These are phyloP conservation scores for Sphaceloma murrayae DNA, from an alignment of 2,329 filamentous ascomycete species.

Conservation along the genomic window DNA sequence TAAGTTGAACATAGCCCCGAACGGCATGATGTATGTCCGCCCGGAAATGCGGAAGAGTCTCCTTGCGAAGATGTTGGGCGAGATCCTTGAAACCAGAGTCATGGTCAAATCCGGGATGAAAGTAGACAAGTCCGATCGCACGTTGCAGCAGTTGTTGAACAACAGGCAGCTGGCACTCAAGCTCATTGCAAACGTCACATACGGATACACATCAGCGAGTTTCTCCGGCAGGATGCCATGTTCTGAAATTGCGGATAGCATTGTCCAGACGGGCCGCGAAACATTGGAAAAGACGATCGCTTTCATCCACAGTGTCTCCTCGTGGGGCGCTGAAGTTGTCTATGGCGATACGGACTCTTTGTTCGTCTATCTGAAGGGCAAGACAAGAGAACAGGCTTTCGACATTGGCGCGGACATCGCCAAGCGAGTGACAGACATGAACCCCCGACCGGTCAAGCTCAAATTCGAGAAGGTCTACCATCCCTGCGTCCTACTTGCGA, in stretches of 20 bases:
- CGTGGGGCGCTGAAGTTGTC: conserved; percentile 92
- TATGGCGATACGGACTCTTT: conserved; percentile 97
- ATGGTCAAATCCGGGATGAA: conserved; percentile 99
- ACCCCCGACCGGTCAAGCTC: conserved; percentile 83
- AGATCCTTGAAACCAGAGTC: conserved; percentile 88
- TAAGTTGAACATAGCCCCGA: conserved; percentile 84
- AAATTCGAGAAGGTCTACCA: conserved; percentile 99
- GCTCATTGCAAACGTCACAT: conserved; percentile 95
- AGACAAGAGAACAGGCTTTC: conserved; percentile 81
- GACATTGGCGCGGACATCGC: conserved; percentile 88
- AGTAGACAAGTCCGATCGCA: conserved; percentile 76
- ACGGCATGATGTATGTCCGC: conserved; percentile 93
- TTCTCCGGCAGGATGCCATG: conserved; percentile 98
- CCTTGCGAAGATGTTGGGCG: conserved; percentile 89
- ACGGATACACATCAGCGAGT: conserved; percentile 92
- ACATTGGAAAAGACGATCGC: conserved; percentile 91
- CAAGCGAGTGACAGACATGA: conserved; percentile 74
- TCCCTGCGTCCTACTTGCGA: conserved; percentile 84
- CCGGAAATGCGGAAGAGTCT: conserved; percentile 78
- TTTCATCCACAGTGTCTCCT: conserved; percentile 74
- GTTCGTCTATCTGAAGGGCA: conserved; percentile 81
- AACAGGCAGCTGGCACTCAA: conserved; percentile 91
- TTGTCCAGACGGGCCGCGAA: conserved; percentile 90
- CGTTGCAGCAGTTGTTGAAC: conserved; percentile 76
- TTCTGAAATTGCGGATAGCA: conserved; percentile 94